These are phyloP conservation scores for Hypoxylon cercidicola DNA, from an alignment of 495 filamentous ascomycete genomes.

Conservation along the genomic window DNA sequence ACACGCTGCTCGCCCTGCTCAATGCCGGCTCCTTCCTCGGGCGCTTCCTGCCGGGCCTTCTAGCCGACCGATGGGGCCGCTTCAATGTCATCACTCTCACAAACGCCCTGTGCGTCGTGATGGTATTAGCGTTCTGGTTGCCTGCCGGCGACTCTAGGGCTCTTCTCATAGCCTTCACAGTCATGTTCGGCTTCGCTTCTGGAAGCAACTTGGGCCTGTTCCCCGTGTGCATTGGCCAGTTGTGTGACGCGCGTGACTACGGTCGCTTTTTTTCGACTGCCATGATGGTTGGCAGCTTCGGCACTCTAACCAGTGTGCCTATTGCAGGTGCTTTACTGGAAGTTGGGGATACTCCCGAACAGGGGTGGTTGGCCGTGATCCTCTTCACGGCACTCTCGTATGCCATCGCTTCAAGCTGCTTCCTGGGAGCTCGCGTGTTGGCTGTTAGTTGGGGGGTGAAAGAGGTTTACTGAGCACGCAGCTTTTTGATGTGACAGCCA, in stretches of 20 bases:
- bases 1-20: constrained; percentile 68
- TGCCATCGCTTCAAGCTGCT: constrained; percentile 66
- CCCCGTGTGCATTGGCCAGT: constrained; percentile 89
- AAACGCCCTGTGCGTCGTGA: constrained; percentile 70
- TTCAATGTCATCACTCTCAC: constrained; percentile 65
- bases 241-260: constrained; percentile 87
- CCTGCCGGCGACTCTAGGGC: constrained; percentile 68
- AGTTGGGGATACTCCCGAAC: constrained; percentile 45
- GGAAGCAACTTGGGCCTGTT: constrained; percentile 87
- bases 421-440: constrained; percentile 68
- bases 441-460: constrained; percentile 73
- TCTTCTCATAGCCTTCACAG: constrained; percentile 74
- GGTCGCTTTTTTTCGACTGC: constrained; percentile 87
- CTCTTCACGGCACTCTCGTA: constrained; percentile 74
- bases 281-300: constrained; percentile 90
- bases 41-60: constrained; percentile 73
- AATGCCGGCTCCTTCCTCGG: constrained; percentile 70
- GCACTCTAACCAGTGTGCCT: constrained; percentile 85
- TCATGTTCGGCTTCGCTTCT: constrained; percentile 85
- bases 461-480: constrained; percentile 54
- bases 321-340: constrained; percentile 81
- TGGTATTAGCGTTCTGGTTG: constrained; percentile 84
- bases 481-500: not conserved
- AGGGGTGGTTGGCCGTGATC: constrained; percentile 71
- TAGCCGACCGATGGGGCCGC: constrained; percentile 71